A percentile compares a stretch with the other conserved stretches of the same genome.
Evolutionary conservation across 176 grass and related monocot species (phyloP).

Genomic region (Puccinellia tenuiflora): DNA sequence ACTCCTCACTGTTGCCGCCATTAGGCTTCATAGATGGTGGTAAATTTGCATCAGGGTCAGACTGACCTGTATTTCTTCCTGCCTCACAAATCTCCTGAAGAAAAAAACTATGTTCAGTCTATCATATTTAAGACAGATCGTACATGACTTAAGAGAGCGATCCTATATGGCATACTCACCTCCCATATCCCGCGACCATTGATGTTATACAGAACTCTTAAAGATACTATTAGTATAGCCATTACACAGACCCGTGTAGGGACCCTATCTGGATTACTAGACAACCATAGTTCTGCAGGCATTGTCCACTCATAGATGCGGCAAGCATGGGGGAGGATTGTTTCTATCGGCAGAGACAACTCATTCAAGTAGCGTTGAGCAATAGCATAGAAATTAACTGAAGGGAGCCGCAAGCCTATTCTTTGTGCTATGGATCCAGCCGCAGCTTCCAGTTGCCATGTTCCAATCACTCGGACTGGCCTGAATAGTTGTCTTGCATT

Average conservation of each 20-base stretch:
- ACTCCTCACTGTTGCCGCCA: conserved; percentile 25
- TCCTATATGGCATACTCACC: conserved; percentile 37
- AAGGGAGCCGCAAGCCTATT: conserved; percentile 62
- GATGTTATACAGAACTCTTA: conserved; percentile 69
- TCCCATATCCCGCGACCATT: conserved; percentile 85
- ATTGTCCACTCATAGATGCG: conserved; percentile 73
- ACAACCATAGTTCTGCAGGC: conserved; percentile 76
- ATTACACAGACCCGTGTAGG: conserved; percentile 79
- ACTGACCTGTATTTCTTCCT: conserved; percentile 7
- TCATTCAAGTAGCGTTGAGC: conserved; percentile 61
- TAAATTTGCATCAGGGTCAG: conserved; percentile 17
- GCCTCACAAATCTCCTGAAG: conserved; percentile 35
- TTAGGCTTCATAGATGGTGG: background rate
- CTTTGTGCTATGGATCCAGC: conserved; percentile 57
- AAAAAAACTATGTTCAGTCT: conserved; percentile 12
- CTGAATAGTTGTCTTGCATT: conserved; percentile 62
- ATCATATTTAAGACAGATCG: conserved; percentile 12
- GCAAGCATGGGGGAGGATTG: conserved; percentile 59
- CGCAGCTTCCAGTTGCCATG: conserved; percentile 70
- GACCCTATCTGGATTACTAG: conserved; percentile 47
- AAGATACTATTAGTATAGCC: conserved; percentile 67
- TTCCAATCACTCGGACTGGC: conserved; percentile 53
- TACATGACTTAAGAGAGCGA: background rate
- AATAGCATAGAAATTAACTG: conserved; percentile 80
- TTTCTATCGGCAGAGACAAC: conserved; percentile 46